phyloP scores from a whole-genome alignment of 495 filamentous ascomycete genomes.

The Penicillium subrubescens region DNA sequence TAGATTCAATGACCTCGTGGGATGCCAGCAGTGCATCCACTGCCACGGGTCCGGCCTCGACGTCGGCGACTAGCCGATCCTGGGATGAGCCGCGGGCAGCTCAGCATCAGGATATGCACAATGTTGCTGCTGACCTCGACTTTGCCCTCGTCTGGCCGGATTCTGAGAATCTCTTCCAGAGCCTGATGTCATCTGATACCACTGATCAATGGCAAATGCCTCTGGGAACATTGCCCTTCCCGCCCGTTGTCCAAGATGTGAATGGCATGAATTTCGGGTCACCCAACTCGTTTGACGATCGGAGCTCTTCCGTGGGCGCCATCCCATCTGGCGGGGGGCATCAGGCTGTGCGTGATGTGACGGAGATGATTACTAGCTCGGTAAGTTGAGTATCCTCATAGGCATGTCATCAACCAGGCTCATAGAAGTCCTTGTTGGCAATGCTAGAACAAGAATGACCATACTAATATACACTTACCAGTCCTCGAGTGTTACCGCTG shows the following conservation, averaged over 20 bases:
- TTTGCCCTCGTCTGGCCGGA: constrained; percentile 53
- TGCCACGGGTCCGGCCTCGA: constrained; percentile 23
- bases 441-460: neutral
- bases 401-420: neutral
- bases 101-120: constrained; percentile 28
- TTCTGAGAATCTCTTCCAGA: constrained; percentile 51
- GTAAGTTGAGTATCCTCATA: constrained; percentile 27
- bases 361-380: constrained; percentile 50
- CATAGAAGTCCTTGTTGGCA: neutral
- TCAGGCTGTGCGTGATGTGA: constrained; percentile 50
- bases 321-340: constrained; percentile 49
- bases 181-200: constrained; percentile 44
- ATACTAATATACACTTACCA: constrained; percentile 18
- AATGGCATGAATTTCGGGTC: constrained; percentile 39
- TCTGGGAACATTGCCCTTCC: constrained; percentile 44
- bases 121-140: constrained; percentile 39
- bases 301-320: constrained; percentile 38
- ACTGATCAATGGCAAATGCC: constrained; percentile 53
- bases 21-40: constrained; percentile 30
- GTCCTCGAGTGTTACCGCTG: constrained; percentile 50
- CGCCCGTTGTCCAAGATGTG: constrained; percentile 38
- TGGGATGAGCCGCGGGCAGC: constrained; percentile 29
- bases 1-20: constrained; percentile 31
- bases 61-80: constrained; percentile 26
- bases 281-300: constrained; percentile 42